Conservation (phyloP, 805 yeast species). For the Isabelozyma gotoi region DNA sequence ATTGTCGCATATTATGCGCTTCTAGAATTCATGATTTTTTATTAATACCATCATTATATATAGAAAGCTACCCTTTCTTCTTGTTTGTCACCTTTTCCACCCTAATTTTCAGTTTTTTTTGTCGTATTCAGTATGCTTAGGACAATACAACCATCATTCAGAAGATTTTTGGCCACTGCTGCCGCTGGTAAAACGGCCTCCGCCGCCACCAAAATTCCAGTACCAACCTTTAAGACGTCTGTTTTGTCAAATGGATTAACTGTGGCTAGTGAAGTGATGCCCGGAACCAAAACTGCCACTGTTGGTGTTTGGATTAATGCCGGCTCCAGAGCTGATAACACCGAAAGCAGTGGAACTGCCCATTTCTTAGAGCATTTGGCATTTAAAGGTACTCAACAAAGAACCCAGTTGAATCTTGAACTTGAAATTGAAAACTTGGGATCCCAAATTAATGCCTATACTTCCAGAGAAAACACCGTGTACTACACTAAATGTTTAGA, state of each 20-base stretch:
- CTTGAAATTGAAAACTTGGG: constrained; percentile 95
- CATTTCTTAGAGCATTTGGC: constrained; percentile 96
- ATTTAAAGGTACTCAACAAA: constrained; percentile 84
- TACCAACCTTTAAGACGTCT: constrained; percentile 52
- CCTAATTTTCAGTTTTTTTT: too few relatives aligned
- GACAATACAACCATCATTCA: neutral
- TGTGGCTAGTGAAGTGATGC: constrained; percentile 86
- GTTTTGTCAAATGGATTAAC: constrained; percentile 88
- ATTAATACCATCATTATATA: neutral
- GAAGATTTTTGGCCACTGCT: constrained; percentile 5
- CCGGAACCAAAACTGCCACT: constrained; percentile 89
- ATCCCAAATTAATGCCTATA: constrained; percentile 96
- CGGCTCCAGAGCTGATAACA: constrained; percentile 94
- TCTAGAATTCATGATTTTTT: neutral
- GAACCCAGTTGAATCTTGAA: constrained; percentile 83
- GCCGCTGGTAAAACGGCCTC: constrained; percentile 1
- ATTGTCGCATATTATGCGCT: neutral
- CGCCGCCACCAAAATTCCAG: constrained; percentile 6
- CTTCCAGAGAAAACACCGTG: constrained; percentile 96
- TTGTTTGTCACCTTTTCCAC: too few relatives aligned
- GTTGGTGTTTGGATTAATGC: constrained; percentile 99
- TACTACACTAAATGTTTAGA: constrained; percentile 88
- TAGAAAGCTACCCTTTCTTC: neutral
- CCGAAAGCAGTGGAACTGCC: constrained; percentile 88
- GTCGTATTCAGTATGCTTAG: neutral